phyloP scores from a whole-genome alignment of 805 yeast species.

The Yamadazyma scolyti region DNA sequence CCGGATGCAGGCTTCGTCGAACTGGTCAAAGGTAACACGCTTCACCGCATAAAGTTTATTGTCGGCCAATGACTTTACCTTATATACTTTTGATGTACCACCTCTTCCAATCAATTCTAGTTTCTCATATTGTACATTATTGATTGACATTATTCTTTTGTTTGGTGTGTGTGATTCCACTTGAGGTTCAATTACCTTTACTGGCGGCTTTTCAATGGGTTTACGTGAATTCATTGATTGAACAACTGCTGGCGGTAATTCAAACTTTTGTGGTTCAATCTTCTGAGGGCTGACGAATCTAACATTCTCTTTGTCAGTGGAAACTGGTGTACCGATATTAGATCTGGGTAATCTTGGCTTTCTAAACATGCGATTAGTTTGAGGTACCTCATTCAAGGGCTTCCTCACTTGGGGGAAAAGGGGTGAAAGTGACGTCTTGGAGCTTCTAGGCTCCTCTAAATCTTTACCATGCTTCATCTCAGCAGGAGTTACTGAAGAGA shows the following conservation, averaged over 20 bases:
- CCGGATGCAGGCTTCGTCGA: constrained; percentile 66
- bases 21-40: constrained; percentile 74
- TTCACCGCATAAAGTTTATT: constrained; percentile 74
- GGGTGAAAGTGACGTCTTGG: too few species aligned
- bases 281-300: not conserved
- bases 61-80: constrained; percentile 52
- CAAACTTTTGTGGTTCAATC: not conserved
- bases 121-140: constrained; percentile 65
- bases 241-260: constrained; percentile 11
- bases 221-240: constrained; percentile 11
- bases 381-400: constrained; percentile 18
- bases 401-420: too few species aligned
- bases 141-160: constrained; percentile 34
- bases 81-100: constrained; percentile 88
- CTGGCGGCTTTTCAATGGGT: too few species aligned
- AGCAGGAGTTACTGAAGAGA: too few species aligned
- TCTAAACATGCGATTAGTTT: constrained; percentile 17
- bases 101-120: constrained; percentile 84
- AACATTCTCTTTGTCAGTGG: constrained; percentile 1
- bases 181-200: constrained; percentile 1
- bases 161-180: not conserved
- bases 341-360: constrained; percentile 28
- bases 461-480: too few species aligned
- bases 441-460: too few species aligned
- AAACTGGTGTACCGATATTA: constrained; percentile 1